phyloP scores from a whole-genome alignment of 108 stramenopile species.

The Cyclotella cryptica region DNA sequence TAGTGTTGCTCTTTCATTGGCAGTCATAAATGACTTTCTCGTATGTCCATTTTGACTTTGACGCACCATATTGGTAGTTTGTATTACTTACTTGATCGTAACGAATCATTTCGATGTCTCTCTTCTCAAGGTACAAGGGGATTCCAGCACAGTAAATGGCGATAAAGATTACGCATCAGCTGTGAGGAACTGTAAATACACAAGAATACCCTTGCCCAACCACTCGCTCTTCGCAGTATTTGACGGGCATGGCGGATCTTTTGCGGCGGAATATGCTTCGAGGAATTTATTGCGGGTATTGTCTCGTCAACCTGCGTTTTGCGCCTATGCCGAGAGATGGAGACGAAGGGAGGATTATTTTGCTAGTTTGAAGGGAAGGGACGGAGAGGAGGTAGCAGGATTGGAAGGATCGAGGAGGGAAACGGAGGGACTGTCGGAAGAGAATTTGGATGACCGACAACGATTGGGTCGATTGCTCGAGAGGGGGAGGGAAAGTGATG shows the following conservation, averaged over 20 bases:
- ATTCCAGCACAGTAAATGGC: no score
- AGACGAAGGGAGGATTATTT: conserved; percentile 23
- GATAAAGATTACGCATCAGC: neutral
- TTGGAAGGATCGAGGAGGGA: neutral
- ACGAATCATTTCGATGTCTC: no score
- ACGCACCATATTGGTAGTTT: no score
- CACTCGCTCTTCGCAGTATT: conserved; percentile 80
- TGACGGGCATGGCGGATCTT: conserved; percentile 86
- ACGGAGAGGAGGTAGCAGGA: neutral
- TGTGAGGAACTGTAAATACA: conserved; percentile 15
- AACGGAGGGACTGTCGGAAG: neutral
- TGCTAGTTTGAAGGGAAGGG: neutral
- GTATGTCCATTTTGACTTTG: no score
- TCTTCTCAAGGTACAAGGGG: no score
- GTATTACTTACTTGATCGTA: no score
- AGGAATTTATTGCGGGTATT: conserved; percentile 62
- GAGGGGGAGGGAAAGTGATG: conserved; percentile 42
- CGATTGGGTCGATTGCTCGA: conserved; percentile 17
- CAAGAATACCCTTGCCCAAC: conserved; percentile 42
- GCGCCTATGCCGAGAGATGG: conserved; percentile 58
- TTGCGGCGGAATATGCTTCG: conserved; percentile 69
- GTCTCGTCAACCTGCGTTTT: conserved; percentile 44
- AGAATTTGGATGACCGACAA: neutral
- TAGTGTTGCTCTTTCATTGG: no score
- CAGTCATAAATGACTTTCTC: no score